Evolutionary conservation across 2,329 filamentous ascomycete species (phyloP).

Genomic region (Truncatella angustata): DNA sequence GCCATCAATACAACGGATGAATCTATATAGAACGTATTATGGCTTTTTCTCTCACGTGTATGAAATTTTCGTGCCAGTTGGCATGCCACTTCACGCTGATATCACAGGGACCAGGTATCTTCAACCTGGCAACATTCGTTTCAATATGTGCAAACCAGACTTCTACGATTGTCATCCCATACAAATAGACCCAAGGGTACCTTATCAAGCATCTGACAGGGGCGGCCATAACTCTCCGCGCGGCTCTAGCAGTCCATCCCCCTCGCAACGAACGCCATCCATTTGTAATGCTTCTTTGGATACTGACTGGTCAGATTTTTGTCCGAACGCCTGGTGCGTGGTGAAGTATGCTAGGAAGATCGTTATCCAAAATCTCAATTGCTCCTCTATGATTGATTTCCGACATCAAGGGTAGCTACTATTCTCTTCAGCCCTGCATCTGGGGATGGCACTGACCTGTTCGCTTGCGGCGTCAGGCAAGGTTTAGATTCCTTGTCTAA

Average conservation of each 20-base stretch:
- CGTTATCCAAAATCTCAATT: not conserved
- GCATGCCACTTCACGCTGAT: not conserved
- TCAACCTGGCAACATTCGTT: not conserved
- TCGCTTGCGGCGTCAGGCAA: not conserved
- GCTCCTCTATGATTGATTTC: too few species aligned
- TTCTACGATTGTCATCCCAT: not conserved
- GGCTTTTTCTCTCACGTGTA: not conserved
- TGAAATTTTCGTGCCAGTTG: not conserved
- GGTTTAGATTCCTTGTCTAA: not conserved
- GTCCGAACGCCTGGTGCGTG: slow-evolving; percentile 1
- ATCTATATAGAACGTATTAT: too few species aligned
- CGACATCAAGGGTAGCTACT: too few species aligned
- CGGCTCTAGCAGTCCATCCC: not conserved
- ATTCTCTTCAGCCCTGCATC: too few species aligned
- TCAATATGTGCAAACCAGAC: not conserved
- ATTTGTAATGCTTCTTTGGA: not conserved
- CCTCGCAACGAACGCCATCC: not conserved
- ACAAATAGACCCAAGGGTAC: not conserved
- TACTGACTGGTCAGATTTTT: not conserved
- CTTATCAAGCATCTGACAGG: not conserved
- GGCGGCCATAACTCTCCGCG: slow-evolving; percentile 6
- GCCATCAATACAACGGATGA: too few species aligned
- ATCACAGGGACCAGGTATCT: not conserved
- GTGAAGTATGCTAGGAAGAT: not conserved
- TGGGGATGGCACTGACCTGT: too few species aligned